phyloP scores from a whole-genome alignment of 371 early-diverging fungal species.

The Rhizopus delemar region DNA sequence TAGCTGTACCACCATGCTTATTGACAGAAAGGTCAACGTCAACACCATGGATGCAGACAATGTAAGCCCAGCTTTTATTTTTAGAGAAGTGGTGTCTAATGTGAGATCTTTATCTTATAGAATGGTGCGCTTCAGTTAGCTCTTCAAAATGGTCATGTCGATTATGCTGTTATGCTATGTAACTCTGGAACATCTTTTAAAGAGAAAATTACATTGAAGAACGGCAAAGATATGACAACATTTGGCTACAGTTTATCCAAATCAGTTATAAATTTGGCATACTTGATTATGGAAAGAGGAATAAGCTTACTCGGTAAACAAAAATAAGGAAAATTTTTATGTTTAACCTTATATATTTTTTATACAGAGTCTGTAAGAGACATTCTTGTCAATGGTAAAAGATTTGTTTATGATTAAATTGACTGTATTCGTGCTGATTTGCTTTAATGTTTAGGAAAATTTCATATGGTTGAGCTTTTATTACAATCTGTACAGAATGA shows the following conservation, averaged over 20 bases:
- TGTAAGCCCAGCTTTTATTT: conserved; percentile 23
- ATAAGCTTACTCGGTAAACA: conserved; percentile 32
- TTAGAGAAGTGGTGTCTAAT: too few species aligned
- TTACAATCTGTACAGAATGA: conserved; percentile 27
- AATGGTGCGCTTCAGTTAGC: conserved; percentile 54
- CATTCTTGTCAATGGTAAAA: conserved; percentile 45
- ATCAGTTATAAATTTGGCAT: conserved; percentile 57
- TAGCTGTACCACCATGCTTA: conserved; percentile 51
- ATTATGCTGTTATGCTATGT: conserved; percentile 58
- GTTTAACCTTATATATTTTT: neutral
- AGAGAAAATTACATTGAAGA: conserved; percentile 30
- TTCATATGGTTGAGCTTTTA: conserved; percentile 54
- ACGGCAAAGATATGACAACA: conserved; percentile 31
- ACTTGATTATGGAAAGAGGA: conserved; percentile 50
- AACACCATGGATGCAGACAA: conserved; percentile 51
- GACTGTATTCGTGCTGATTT: too few species aligned
- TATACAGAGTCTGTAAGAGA: conserved; percentile 45
- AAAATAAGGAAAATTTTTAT: neutral
- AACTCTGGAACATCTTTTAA: conserved; percentile 42
- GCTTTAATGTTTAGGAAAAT: conserved; percentile 30
- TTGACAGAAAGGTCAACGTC: conserved; percentile 34
- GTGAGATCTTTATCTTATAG: conserved; percentile 8
- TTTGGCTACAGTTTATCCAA: conserved; percentile 44
- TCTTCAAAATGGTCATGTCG: conserved; percentile 50
- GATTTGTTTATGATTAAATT: neutral